Evolutionary conservation across 1,139 yeast species (phyloP).

Genomic region (Pichia sp.): DNA sequence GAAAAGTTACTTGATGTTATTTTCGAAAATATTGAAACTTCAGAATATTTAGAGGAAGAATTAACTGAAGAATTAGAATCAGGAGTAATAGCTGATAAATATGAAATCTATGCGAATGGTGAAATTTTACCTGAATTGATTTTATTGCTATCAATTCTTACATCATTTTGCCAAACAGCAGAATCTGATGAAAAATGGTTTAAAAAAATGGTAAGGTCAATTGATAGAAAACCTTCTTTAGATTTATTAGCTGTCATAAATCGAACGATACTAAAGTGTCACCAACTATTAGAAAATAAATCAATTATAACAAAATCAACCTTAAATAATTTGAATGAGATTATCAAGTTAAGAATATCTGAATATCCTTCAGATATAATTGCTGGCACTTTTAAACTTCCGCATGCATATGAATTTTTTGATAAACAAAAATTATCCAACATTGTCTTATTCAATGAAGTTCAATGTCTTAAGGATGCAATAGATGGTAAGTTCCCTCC

Average conservation of each 20-base stretch:
- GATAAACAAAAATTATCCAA: slow-evolving; percentile 42
- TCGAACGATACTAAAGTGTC: slow-evolving; percentile 42
- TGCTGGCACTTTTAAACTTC: slow-evolving; percentile 14
- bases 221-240: slow-evolving; percentile 20
- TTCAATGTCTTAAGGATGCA: slow-evolving; percentile 34
- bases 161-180: slow-evolving; percentile 38
- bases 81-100: slow-evolving; percentile 49
- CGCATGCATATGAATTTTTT: slow-evolving; percentile 15
- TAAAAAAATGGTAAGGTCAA: slow-evolving; percentile 25
- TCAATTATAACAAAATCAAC: slow-evolving; percentile 36
- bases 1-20: slow-evolving; percentile 30
- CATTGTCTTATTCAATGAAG: slow-evolving; percentile 50
- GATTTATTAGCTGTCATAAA: slow-evolving; percentile 35
- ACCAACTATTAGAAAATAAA: slow-evolving; percentile 39
- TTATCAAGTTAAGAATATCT: slow-evolving; percentile 33
- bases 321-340: slow-evolving; percentile 30
- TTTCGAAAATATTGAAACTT: slow-evolving; percentile 28
- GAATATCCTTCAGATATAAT: slow-evolving; percentile 35
- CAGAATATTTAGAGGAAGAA: slow-evolving; percentile 28
- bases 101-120: slow-evolving; percentile 53
- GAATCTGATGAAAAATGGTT: slow-evolving; percentile 30
- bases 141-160: slow-evolving; percentile 46
- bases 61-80: slow-evolving; percentile 34
- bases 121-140: slow-evolving; percentile 54
- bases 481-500: slow-evolving; percentile 19